Percentiles rank a stretch among this genome's conserved stretches.
These are phyloP conservation scores for Phaeosphaeria sp. DNA, from an alignment of 2,329 filamentous ascomycete species.

Conservation along the genomic window DNA sequence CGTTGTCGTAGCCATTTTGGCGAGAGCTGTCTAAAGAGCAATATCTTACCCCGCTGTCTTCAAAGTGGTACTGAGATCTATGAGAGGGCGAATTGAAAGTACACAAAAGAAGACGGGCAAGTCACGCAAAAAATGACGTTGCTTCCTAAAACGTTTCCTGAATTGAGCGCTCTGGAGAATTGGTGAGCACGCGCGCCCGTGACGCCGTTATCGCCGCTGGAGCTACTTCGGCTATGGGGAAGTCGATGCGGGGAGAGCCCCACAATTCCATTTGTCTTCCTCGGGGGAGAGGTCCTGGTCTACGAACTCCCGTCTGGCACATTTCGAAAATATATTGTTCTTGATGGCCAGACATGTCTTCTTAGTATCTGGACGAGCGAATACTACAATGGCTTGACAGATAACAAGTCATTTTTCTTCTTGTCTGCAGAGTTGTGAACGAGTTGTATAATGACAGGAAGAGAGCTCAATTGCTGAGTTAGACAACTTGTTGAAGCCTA, in stretches of 20 bases:
- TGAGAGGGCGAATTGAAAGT: neutral
- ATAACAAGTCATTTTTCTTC: no score
- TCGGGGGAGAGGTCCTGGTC: neutral
- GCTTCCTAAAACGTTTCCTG: neutral
- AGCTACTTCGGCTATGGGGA: neutral
- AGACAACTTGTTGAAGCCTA: no score
- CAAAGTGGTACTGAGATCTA: neutral
- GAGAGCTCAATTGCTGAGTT: no score
- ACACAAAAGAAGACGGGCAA: no score
- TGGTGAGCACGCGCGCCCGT: neutral
- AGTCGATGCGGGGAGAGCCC: neutral
- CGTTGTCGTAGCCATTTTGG: conserved; percentile 15
- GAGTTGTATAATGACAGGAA: no score
- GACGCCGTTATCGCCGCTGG: neutral
- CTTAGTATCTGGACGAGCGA: no score
- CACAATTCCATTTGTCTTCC: neutral
- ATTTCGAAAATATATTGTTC: no score
- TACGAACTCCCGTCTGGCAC: neutral
- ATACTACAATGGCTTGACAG: no score
- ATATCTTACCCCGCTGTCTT: neutral
- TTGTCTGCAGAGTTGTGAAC: no score
- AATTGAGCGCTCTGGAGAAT: neutral
- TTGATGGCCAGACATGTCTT: no score
- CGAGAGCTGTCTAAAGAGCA: neutral
- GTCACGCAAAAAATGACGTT: neutral